These are phyloP conservation scores for Anthracocystis panici-leucophaei DNA, from an alignment of 1,284 basidiomycete genomes.

Conservation along the genomic window DNA sequence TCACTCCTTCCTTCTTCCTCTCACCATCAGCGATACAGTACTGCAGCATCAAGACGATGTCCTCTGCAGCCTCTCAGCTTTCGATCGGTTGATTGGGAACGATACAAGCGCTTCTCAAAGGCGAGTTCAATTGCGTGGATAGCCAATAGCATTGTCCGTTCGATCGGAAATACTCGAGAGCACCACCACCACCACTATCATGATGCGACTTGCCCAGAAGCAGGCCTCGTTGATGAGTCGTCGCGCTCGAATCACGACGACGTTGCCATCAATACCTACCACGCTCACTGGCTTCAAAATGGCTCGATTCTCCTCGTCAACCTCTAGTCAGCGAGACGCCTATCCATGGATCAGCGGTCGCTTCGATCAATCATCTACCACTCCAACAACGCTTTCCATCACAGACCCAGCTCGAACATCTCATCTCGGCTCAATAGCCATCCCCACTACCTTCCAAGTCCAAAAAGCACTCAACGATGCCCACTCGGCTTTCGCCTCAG, in stretches of 20 bases:
- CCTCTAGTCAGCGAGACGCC: not conserved
- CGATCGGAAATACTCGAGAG: not conserved
- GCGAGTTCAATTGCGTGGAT: not conserved
- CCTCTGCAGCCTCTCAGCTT: not conserved
- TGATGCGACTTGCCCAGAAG: not conserved
- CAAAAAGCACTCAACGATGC: conserved; percentile 19
- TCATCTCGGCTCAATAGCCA: conserved; percentile 18
- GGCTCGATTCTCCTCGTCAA: not conserved
- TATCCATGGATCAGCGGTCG: conserved; percentile 28
- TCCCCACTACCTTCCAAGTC: conserved; percentile 25
- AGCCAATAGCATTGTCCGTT: not conserved
- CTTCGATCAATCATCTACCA: conserved; percentile 9
- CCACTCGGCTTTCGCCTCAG: conserved; percentile 15
- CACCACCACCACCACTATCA: conserved; percentile 1
- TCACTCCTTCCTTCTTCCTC: not conserved
- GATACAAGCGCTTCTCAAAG: not conserved
- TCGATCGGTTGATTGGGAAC: not conserved
- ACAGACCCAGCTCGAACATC: conserved; percentile 19
- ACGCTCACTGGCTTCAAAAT: not conserved
- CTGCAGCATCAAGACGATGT: not conserved
- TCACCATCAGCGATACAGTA: conserved; percentile 1
- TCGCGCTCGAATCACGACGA: not conserved
- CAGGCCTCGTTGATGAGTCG: not conserved
- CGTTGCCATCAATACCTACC: not conserved
- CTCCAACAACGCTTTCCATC: conserved; percentile 8